Conservation (phyloP, 2,329 filamentous ascomycete species). For the Curvularia spicifera region DNA sequence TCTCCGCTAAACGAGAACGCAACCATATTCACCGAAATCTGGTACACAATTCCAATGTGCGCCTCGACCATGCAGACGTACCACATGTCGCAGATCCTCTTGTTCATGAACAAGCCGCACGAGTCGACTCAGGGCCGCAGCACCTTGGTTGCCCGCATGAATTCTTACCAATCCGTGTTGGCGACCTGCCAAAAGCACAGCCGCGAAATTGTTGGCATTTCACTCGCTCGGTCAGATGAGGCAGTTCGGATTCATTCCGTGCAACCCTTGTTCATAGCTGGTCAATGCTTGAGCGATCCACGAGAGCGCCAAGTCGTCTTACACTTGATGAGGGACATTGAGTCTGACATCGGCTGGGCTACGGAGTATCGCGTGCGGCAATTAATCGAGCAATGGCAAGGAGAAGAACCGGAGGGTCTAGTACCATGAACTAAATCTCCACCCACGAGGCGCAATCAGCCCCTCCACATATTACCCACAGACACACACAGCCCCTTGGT, state of each 20-base stretch:
- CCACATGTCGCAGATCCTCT: slow-evolving; percentile 67
- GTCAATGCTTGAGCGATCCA: slow-evolving; percentile 63
- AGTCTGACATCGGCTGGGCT: slow-evolving; percentile 68
- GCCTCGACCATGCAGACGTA: slow-evolving; percentile 70
- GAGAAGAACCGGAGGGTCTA: slow-evolving; percentile 37
- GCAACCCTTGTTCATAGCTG: slow-evolving; percentile 67
- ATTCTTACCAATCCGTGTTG: slow-evolving; percentile 63
- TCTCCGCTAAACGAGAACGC: slow-evolving; percentile 40
- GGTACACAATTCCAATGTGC: slow-evolving; percentile 69
- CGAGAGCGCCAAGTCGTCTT: slow-evolving; percentile 63
- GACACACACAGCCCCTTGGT: background rate
- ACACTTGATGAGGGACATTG: slow-evolving; percentile 63
- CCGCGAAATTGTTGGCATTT: slow-evolving; percentile 67
- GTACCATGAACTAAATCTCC: slow-evolving; percentile 23
- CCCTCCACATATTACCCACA: background rate
- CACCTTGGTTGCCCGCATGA: slow-evolving; percentile 61
- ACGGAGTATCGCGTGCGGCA: slow-evolving; percentile 66
- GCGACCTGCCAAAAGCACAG: slow-evolving; percentile 64
- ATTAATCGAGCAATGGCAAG: slow-evolving; percentile 57
- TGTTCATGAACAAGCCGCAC: slow-evolving; percentile 66
- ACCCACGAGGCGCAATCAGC: slow-evolving; percentile 2
- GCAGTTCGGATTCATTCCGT: slow-evolving; percentile 65
- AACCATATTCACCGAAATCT: slow-evolving; percentile 61
- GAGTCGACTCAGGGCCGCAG: slow-evolving; percentile 61
- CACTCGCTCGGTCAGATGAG: slow-evolving; percentile 61